Base-by-base conservation (phyloP, 2,329 filamentous ascomycete genomes). In the Aspergillus sp. region DNA sequence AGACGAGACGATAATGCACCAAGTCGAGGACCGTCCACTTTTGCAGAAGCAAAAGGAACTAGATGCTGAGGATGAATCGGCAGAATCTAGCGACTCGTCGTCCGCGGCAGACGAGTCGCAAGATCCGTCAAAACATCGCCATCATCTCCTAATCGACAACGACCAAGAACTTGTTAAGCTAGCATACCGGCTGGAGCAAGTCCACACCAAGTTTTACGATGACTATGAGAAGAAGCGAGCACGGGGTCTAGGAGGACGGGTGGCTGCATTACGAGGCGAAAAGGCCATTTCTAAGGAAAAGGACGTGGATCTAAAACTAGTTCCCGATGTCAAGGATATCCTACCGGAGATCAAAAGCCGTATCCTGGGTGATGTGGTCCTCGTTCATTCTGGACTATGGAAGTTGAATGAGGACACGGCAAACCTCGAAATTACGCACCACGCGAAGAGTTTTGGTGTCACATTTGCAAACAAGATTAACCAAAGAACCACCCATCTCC, bases 21-120 rank as follows among this genome's bases (percentile, higher is more conserved):
- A 99, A 74, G 83, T 98, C 17, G 90, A 88, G 59, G 92, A 97
- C 61, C 85, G 93, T 13, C 95, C 95, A 0, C 77, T 99, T 27
- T 79, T 96, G n/a, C 91, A 95, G 70, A 89, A 96, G 77, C 95
- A 99, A 73, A 90, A 96, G 68, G 83, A 92, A 71, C 82, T 97
- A 20, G 95, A 99, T 68, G 90, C 91, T 66, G 90, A 92, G 67
- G 90, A 93, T 64, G 87, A 91, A 41, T 82, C 83, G 39, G 83
- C 79, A 54, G 84, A 82, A 60, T 80, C 80, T 15, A 81, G 81
- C 49, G 78, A 80, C 34, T 79, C 27, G 8, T 79, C 27, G 8
- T 30, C 75, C 27, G 64, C 70, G 46, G 67, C 80, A 19, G 76
- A 75, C 48, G 75, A 74, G 52, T 71, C 73, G 4, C 73, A 72